Evolutionary conservation across 1,284 basidiomycete genomes (phyloP).

Genomic region (Leccinum pachyderme): DNA sequence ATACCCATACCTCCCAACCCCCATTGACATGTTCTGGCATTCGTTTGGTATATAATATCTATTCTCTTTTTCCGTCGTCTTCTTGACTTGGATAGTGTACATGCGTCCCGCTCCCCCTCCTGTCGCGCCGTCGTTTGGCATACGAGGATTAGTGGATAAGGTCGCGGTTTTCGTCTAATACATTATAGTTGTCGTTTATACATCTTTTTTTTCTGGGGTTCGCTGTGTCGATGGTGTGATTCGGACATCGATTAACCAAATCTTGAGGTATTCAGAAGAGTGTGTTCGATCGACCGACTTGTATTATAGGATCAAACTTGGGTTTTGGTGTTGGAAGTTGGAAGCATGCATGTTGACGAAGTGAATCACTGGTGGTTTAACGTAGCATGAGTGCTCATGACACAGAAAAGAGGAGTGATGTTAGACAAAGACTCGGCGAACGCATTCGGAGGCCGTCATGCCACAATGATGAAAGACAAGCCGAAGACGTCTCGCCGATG

Average conservation of each 20-base stretch:
- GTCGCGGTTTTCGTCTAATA: conserved; percentile 30
- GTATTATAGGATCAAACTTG: no score
- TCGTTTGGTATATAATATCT: conserved; percentile 35
- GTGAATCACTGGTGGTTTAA: neutral
- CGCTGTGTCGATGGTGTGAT: neutral
- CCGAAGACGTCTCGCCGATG: neutral
- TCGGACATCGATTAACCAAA: neutral
- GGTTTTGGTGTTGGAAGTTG: no score
- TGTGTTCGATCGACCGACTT: neutral
- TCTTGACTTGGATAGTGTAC: conserved; percentile 23
- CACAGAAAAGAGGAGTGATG: neutral
- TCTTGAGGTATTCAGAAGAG: neutral
- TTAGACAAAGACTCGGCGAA: neutral
- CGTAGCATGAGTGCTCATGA: neutral
- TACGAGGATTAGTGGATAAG: neutral
- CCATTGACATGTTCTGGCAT: conserved; percentile 14
- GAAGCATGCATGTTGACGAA: no score
- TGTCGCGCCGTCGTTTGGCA: neutral
- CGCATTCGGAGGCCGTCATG: neutral
- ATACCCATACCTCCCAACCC: conserved; percentile 12
- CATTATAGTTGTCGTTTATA: conserved; percentile 38
- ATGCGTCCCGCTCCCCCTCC: conserved; percentile 11
- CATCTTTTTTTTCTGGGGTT: neutral
- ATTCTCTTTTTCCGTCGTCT: conserved; percentile 12
- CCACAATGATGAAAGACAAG: neutral